Base-by-base conservation (phyloP, 352 stramenopile species). In the Pythium aquatile region DNA sequence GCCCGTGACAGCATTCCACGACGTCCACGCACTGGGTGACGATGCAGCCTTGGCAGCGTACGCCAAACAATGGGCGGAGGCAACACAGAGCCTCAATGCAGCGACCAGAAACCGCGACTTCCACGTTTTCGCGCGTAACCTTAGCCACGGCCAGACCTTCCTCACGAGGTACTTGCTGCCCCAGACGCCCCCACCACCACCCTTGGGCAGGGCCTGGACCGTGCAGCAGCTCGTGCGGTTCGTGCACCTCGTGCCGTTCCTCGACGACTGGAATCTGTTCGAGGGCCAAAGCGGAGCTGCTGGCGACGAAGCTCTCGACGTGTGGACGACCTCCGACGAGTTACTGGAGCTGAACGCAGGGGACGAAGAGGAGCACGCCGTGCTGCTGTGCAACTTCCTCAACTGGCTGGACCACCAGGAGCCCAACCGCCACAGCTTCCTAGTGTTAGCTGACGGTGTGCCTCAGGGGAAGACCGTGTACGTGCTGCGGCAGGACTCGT, bases 321-420 rank as follows among this genome's bases (percentile, higher is more conserved):
- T 97, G 28, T 97, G 90, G 88, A 89, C 81, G 42, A 94, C 91
- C 20, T 92, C 85, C 8, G 89, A 98, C 48, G 85, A 98, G 61
- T 92, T 97, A 35, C 68, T 98, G 8, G 81, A 91, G 35, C 85
- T 98, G 54, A 79, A 92, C 16, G 87, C 85, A 7, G 94, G 91
- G 13, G 91, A 98, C 64, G 78, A 80, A 53, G 83, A 98, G 55
- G 96, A 98, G 58, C 94, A 98, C 65, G 91, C 93, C 2, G 77
- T 98, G 56, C 65, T 98, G 54, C 72, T 98, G 24, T 90, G 85
- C 51, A 98, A 98, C 53, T 97, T 84, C 42, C 90, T 98, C 54
- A 70, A 85, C 30, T 96, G 91, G 76, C 74, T 97, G n/a, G 85
- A 96, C 44, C 77, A 74, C 28, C 68, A 74, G 28, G 66, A 76